Evolutionary conservation across 2,329 filamentous ascomycete genomes (phyloP), one percentile per base, ranked within the genome.

Genomic region (Aureobasidium uvarum): DNA sequence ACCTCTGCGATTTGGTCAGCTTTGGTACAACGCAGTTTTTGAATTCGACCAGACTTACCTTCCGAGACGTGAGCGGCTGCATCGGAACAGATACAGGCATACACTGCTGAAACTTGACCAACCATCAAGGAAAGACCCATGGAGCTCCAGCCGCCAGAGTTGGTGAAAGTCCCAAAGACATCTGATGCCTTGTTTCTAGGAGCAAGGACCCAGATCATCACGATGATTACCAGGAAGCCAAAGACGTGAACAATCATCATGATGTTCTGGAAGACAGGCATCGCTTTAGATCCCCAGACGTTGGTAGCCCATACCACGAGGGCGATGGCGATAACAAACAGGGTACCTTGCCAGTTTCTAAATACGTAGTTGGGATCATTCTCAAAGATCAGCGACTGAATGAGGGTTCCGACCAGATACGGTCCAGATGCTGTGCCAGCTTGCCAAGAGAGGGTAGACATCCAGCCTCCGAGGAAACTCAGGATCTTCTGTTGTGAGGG

Each of bases 211-310:
- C 78, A 75, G 4, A 84, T 71, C 0, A 80, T 76, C 28, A 84
- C 79, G 13, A 85, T 71, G 64, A 84, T 80, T 0, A 78, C 82
- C 65, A 84, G 81, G 70, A 84, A 81, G 4, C 82, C 83, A 16
- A 81, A 70, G n/a, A 84, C 73, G 65, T 85, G 83, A 4, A 84
- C 31, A 25, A 75, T 72, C 45, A 79, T 71, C 41, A 78, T 71
- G 2, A 77, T 43, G 56, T 77, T 78, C 48, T 80, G 74, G 20
- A 77, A 73, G 1, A 74, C 70, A 0, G 78, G 78, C 68, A 80
- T 74, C 8, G 68, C 66, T 18, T 69, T 70, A 1, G 70, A 72
- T 3, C 72, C 73, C 45, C 73, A 76, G 39, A 76, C 70, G 66
- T 82, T 83, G 67, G 79, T 74, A 2, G 77, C 67, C 70, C 78